A percentile compares a stretch with the other conserved stretches of the same genome.
phyloP scores from a whole-genome alignment of 2,329 filamentous ascomycete species.

The Ustulina deusta region DNA sequence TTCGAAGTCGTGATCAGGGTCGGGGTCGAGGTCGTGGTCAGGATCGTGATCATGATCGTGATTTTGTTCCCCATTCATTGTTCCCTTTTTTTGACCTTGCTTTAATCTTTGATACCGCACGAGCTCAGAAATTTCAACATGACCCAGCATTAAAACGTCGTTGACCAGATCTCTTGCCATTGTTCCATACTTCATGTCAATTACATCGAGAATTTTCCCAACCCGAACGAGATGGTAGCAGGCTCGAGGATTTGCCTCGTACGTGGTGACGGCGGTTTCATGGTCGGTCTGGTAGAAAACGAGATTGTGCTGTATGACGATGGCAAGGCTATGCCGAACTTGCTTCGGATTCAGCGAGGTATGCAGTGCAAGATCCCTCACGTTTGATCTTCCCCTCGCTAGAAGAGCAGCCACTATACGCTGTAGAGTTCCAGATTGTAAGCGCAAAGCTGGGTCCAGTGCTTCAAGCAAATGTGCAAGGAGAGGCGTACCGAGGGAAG shows the following conservation, averaged over 20 bases:
- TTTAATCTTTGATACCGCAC: slow-evolving; percentile 68
- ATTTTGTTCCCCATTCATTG: slow-evolving; percentile 26
- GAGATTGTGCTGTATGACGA: slow-evolving; percentile 90
- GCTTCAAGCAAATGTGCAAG: background rate
- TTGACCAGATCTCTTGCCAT: slow-evolving; percentile 80
- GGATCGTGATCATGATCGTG: slow-evolving; percentile 10
- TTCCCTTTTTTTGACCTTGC: slow-evolving; percentile 47
- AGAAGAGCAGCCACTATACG: slow-evolving; percentile 85
- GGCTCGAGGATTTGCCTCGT: slow-evolving; percentile 83
- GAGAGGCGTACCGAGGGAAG: slow-evolving; percentile 81
- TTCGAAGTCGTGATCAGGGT: slow-evolving; percentile 40
- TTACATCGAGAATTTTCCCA: slow-evolving; percentile 82
- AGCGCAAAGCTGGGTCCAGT: slow-evolving; percentile 25
- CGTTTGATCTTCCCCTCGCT: slow-evolving; percentile 80
- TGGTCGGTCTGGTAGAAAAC: slow-evolving; percentile 77
- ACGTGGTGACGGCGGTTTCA: slow-evolving; percentile 74
- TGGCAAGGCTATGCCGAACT: slow-evolving; percentile 82
- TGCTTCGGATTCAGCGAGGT: slow-evolving; percentile 80
- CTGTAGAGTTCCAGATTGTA: slow-evolving; percentile 59
- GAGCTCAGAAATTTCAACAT: slow-evolving; percentile 78
- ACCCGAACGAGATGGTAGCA: slow-evolving; percentile 86
- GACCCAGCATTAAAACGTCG: slow-evolving; percentile 80
- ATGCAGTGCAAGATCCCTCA: slow-evolving; percentile 75
- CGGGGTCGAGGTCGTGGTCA: slow-evolving; percentile 1
- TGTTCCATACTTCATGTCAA: slow-evolving; percentile 79